phyloP scores from a whole-genome alignment of 2,329 filamentous ascomycete genomes.

The Neofusicoccum parvum region DNA sequence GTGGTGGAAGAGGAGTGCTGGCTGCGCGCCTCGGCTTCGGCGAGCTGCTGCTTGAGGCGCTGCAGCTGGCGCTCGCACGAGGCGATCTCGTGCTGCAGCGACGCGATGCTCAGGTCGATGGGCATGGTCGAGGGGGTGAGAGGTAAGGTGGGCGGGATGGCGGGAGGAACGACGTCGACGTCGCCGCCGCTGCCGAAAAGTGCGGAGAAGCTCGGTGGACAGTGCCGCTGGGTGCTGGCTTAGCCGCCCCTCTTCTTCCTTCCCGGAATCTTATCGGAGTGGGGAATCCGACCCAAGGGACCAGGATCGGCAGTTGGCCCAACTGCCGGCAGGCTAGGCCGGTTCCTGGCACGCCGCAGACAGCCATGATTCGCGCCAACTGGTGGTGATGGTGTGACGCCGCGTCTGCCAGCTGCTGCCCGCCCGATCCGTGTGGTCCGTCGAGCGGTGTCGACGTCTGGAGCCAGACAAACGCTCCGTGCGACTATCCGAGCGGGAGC shows the following conservation, averaged over 20 bases:
- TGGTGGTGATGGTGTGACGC: background rate
- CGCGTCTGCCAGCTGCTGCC: background rate
- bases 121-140: background rate
- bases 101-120: slow-evolving; percentile 29
- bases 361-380: background rate
- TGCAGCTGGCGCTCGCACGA: slow-evolving; percentile 45
- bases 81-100: slow-evolving; percentile 45
- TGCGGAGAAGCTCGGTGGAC: background rate
- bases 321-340: slow-evolving; percentile 8
- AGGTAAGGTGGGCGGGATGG: too few species aligned
- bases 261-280: slow-evolving; percentile 4
- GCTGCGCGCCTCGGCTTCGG: slow-evolving; percentile 42
- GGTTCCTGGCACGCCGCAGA: slow-evolving; percentile 1
- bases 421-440: background rate
- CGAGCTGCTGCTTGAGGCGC: slow-evolving; percentile 44
- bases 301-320: slow-evolving; percentile 9
- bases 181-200: background rate
- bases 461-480: too few species aligned
- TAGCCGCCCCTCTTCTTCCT: background rate
- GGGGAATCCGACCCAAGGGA: background rate
- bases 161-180: too few species aligned
- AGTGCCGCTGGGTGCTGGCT: background rate
- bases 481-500: too few species aligned
- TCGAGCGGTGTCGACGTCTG: too few species aligned
- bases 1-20: slow-evolving; percentile 26